phyloP scores from a whole-genome alignment of 129 eudicot genomes.

The Escallonia rubra region DNA sequence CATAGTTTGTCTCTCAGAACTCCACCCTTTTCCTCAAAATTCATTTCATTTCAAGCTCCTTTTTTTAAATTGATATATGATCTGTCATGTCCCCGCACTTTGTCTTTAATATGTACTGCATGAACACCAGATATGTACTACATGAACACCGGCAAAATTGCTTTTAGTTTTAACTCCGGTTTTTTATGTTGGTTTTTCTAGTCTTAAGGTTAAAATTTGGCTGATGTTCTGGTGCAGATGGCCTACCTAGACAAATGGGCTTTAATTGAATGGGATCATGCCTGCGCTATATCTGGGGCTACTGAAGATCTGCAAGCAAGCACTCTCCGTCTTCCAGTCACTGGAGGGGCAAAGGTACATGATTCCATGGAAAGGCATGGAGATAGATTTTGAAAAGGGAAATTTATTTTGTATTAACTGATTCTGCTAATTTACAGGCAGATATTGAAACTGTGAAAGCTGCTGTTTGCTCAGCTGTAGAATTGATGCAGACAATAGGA shows the following conservation, averaged over 20 bases:
- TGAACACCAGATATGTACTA: no score
- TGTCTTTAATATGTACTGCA: no score
- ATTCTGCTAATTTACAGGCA: conserved; percentile 37
- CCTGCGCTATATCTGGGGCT: conserved; percentile 51
- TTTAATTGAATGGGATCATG: conserved; percentile 66
- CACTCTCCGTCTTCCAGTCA: conserved; percentile 86
- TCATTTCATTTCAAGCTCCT: no score
- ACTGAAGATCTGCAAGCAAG: conserved; percentile 75
- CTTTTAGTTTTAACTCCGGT: no score
- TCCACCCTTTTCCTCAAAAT: no score
- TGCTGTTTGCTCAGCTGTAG: conserved; percentile 75
- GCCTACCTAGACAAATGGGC: conserved; percentile 74
- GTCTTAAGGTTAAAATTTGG: not conserved
- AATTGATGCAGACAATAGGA: conserved; percentile 72
- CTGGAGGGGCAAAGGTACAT: conserved; percentile 75
- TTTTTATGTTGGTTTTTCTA: no score
- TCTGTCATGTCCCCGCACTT: no score
- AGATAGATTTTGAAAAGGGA: not conserved
- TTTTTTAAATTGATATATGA: no score
- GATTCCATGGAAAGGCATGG: not conserved
- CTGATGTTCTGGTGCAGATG: conserved; percentile 31
- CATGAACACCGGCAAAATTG: no score
- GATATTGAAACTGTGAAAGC: conserved; percentile 54
- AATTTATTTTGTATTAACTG: not conserved
- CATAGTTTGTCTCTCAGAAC: no score